Percentiles rank a stretch among this genome's conserved stretches.
Evolutionary conservation across 2,329 filamentous ascomycete genomes (phyloP).

Genomic region (Penicillium paneum): DNA sequence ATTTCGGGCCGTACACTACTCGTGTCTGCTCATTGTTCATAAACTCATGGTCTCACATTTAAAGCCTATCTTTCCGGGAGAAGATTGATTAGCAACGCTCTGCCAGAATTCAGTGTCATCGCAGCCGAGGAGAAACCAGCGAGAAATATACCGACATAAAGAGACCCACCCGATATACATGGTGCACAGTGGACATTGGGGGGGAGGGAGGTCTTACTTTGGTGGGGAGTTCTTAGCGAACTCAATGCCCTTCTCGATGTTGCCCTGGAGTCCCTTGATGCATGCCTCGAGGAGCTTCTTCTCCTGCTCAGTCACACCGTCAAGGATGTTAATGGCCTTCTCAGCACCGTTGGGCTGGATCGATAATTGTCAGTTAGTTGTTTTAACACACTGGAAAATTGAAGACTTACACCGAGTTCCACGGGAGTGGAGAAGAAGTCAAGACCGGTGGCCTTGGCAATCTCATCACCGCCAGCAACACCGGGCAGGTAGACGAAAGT

Average conservation of each 20-base stretch:
- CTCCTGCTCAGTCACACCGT: conserved; percentile 77
- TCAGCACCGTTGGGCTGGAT: conserved; percentile 74
- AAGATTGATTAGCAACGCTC: conserved; percentile 37
- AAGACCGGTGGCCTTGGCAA: conserved; percentile 75
- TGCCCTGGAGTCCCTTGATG: conserved; percentile 77
- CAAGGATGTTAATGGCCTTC: conserved; percentile 78
- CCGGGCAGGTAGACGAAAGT: conserved; percentile 94
- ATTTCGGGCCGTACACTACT: conserved; percentile 16
- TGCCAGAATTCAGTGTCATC: conserved; percentile 21
- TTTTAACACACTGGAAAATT: conserved; percentile 1
- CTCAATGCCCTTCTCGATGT: conserved; percentile 89
- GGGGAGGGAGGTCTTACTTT: conserved; percentile 64
- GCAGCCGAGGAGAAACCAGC: conserved; percentile 1
- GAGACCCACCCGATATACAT: conserved; percentile 9
- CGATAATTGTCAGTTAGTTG: conserved; percentile 29
- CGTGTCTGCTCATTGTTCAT: conserved; percentile 24
- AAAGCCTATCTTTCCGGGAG: conserved; percentile 47
- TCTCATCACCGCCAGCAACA: conserved; percentile 79
- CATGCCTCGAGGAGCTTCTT: conserved; percentile 77
- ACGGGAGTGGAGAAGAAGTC: conserved; percentile 97
- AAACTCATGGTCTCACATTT: conserved; percentile 31
- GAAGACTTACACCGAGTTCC: conserved; percentile 79
- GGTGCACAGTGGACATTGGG: conserved; percentile 17
- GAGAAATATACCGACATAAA: conserved; percentile 10
- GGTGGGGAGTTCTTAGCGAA: conserved; percentile 85